Base-by-base conservation (phyloP, 2,329 filamentous ascomycete genomes). In the Ascochyta clinopodiicola region DNA sequence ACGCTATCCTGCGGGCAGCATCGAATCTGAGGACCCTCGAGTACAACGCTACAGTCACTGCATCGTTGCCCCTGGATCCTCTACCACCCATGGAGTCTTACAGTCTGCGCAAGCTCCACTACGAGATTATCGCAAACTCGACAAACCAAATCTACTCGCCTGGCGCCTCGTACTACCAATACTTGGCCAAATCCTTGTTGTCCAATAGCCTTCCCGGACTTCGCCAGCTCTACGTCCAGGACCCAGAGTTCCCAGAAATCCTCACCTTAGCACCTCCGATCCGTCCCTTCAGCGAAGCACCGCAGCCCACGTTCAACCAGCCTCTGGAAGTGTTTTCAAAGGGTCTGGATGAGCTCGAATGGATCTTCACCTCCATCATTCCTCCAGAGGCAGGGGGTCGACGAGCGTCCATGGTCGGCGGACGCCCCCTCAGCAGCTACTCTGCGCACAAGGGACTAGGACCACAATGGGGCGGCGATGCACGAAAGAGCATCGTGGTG, bases 121-220 rank as follows among this genome's bases (percentile, higher is more conserved):
- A 88, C 71, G 94, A 97, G 75, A 90, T 98, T 71, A 88, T 86
- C 10, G 82, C 86, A 3, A 80, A 80, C 9, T 77, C 84, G 4
- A 78, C 84, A 0, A 84, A 86, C 21, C 81, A 87, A 10, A 73
- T 83, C 45, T 79, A 82, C 44, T 76, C 80, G 0, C 80, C 82
- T 1, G 77, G 80, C 6, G 77, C 79, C 22, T 84, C 82, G 17
- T 96, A 96, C 78, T 96, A 97, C 75, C 85, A 86, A 57, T 96
- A 96, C 75, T 85, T 98, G 19, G 88, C 91, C 24, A 85, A 85
- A n/a, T 96, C 91, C 0, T 84, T 98, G 29, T 85, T 95, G 57
- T 84, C 86, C 15, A 89, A 88, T 59, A 84, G 86, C 7, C 82
- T 98, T 7, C 92, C 92, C 1, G 84, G 83, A 32, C 82, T 98